Percentiles rank a stretch among this genome's conserved stretches.
phyloP scores from a whole-genome alignment of 306 rosid genomes.

The Trifolium pratense region DNA sequence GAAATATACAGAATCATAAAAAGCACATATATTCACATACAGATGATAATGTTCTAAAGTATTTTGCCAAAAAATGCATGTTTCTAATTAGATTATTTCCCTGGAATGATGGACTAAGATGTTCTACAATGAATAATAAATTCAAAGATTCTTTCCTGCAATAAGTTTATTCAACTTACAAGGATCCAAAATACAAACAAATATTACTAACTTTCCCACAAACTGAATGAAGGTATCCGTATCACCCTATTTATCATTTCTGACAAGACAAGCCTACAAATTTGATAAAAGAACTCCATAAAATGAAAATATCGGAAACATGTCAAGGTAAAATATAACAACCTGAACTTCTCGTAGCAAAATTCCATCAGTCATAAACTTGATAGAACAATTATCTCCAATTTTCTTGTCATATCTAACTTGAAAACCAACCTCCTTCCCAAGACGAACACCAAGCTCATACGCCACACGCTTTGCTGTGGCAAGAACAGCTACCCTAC shows the following conservation, averaged over 20 bases:
- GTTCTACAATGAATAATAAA: slow-evolving; percentile 13
- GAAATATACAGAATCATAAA: slow-evolving; percentile 18
- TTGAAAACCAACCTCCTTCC: slow-evolving; percentile 91
- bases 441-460: slow-evolving; percentile 80
- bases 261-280: slow-evolving; percentile 8
- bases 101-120: slow-evolving; percentile 19
- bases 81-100: slow-evolving; percentile 11
- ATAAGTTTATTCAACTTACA: background rate
- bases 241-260: slow-evolving; percentile 18
- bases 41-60: slow-evolving; percentile 27
- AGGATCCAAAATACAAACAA: slow-evolving; percentile 20
- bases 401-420: slow-evolving; percentile 90
- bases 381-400: slow-evolving; percentile 80
- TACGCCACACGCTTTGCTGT: slow-evolving; percentile 92
- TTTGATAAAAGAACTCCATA: slow-evolving; percentile 2
- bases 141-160: slow-evolving; percentile 8
- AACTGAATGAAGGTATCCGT: slow-evolving; percentile 22
- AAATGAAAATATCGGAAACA: slow-evolving; percentile 21
- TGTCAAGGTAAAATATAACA: slow-evolving; percentile 40
- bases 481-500: slow-evolving; percentile 93
- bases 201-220: slow-evolving; percentile 16
- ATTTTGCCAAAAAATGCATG: slow-evolving; percentile 8
- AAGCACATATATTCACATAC: background rate
- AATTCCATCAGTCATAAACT: slow-evolving; percentile 98
- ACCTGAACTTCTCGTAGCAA: slow-evolving; percentile 95